Conservation (phyloP, 306 rosid species). For the Crotalaria pallida region DNA sequence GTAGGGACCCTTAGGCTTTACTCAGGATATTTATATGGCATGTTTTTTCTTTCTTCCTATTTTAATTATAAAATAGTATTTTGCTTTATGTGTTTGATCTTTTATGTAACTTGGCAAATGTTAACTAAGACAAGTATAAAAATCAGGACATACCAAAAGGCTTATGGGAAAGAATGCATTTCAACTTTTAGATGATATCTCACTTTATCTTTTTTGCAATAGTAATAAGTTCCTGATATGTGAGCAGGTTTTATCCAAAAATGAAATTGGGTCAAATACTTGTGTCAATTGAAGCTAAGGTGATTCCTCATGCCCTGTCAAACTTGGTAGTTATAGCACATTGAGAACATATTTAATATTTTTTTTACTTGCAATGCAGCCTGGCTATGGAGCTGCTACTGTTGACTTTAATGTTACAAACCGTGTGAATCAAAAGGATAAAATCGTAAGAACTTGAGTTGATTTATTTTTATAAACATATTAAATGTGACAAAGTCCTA, state of each 20-base stretch:
- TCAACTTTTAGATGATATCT: background rate
- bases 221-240: background rate
- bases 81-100: slow-evolving; percentile 11
- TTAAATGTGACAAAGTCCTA: slow-evolving; percentile 2
- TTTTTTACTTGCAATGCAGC: slow-evolving; percentile 42
- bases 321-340: background rate
- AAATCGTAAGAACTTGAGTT: slow-evolving; percentile 61
- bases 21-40: background rate
- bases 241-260: slow-evolving; percentile 68
- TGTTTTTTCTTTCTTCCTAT: background rate
- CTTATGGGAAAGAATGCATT: slow-evolving; percentile 7
- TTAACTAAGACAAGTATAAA: background rate
- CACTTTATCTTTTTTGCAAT: background rate
- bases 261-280: slow-evolving; percentile 58
- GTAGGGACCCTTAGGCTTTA: slow-evolving; percentile 34
- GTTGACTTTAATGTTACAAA: slow-evolving; percentile 65
- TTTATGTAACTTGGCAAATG: background rate
- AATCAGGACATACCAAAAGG: background rate
- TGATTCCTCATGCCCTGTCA: slow-evolving; percentile 28
- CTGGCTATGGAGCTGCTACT: slow-evolving; percentile 68
- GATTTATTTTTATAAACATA: slow-evolving; percentile 11
- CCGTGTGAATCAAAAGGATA: slow-evolving; percentile 36
- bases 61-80: background rate
- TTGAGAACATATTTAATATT: slow-evolving; percentile 6
- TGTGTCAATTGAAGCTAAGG: slow-evolving; percentile 61